Percentiles rank a stretch among this genome's conserved stretches.
These are phyloP conservation scores for Entomortierella lignicola DNA, from an alignment of 192 early-diverging fungal genomes.

Conservation along the genomic window DNA sequence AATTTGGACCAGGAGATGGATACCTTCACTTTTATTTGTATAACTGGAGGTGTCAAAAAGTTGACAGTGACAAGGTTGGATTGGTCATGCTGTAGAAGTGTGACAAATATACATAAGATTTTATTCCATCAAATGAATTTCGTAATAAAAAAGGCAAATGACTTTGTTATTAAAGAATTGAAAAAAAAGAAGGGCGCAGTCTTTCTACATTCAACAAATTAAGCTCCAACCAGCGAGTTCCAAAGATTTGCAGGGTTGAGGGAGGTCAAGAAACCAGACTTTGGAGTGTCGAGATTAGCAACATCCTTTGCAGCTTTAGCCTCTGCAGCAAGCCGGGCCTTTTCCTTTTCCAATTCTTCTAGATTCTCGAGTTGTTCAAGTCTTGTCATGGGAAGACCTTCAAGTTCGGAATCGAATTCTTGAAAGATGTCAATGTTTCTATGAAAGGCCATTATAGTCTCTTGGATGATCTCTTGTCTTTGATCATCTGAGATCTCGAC, in stretches of 20 bases:
- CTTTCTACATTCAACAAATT: too few relatives aligned
- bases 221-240: not conserved
- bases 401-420: constrained; percentile 38
- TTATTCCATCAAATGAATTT: too few relatives aligned
- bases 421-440: constrained; percentile 38
- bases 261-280: not conserved
- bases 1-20: constrained; percentile 95
- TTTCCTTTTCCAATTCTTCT: constrained; percentile 3
- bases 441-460: constrained; percentile 16
- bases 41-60: constrained; percentile 87
- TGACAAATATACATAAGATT: constrained; percentile 2
- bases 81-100: constrained; percentile 90
- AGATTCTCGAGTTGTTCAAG: constrained; percentile 12
- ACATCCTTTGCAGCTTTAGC: not conserved
- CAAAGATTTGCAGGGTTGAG: constrained; percentile 5
- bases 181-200: too few relatives aligned
- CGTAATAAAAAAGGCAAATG: too few relatives aligned
- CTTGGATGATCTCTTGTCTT: constrained; percentile 19
- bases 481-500: constrained; percentile 45
- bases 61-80: constrained; percentile 79
- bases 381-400: constrained; percentile 13
- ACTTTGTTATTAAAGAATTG: too few relatives aligned
- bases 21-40: constrained; percentile 96
- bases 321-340: constrained; percentile 4
- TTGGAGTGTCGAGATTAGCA: not conserved